Evolutionary conservation across 2,329 filamentous ascomycete genomes (phyloP), one percentile per base, ranked within the genome.

Genomic region (Hypoxylon rubiginosum): DNA sequence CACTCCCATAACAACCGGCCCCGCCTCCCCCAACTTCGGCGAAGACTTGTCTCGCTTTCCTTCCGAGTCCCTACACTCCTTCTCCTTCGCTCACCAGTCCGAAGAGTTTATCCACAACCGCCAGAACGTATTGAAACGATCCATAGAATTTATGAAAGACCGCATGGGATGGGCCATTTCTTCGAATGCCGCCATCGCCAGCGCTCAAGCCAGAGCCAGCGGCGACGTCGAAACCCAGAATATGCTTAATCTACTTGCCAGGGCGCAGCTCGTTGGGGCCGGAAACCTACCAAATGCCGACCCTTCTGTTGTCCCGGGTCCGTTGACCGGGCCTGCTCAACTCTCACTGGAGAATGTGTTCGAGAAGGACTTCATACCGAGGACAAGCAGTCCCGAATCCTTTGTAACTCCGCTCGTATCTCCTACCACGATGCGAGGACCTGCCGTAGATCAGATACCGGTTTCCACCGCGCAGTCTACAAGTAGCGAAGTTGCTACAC

Each of bases 121-220:
- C 58, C 94, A 98, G 78, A 97, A 93, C 83, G 91, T 97, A 34
- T 79, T 99, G 74, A 97, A 97, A 81, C 88, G 95, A 64, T 97
- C 94, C 8, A 91, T 97, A 76, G 96, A 98, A 79, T 97, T 98
- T 76, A 97, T 99, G 92, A 92, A 92, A 75, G 94, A 97, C 77
- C 92, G 92, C 69, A 87, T 97, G 80, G 92, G 92, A 69, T 95
- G 93, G 91, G 88, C 91, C 32, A 80, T 76, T 55, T 86, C 90
- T 32, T 88, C 88, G 56, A 92, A 91, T 75, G 88, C 92, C 13
- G 92, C 89, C 10, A 89, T 97, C 71, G 90, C 91, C 48, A 93
- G 90, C 75, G 94, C 93, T 15, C 93, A 97, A 79, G 93, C 94
- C 57, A 90, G 92, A 74, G 85, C 92, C 56, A 90, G 87, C 67